Conservation (phyloP, 768 basidiomycete species). For the Tylopilus cervinicoccineus region DNA sequence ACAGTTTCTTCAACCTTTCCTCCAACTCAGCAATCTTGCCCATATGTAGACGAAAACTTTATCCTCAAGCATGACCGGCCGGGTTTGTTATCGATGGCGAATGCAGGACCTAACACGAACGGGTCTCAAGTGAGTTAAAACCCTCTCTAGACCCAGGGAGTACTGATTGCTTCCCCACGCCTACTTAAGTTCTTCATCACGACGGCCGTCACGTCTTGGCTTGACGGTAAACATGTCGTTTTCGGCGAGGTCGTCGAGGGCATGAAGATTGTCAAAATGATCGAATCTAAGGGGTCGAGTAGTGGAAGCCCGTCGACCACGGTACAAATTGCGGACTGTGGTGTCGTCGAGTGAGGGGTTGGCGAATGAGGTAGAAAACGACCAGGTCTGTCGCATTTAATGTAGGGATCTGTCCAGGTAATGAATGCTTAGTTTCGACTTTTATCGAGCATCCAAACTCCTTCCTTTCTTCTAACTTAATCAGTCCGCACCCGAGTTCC, state of each 20-base stretch:
- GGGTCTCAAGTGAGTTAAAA: conserved; percentile 59
- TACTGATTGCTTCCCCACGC: background rate
- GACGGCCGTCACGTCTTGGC: conserved; percentile 65
- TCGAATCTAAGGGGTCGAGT: conserved; percentile 34
- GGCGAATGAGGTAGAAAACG: background rate
- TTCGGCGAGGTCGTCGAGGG: conserved; percentile 47
- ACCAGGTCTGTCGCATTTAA: background rate
- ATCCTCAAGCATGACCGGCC: conserved; percentile 55
- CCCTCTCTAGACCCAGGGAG: background rate
- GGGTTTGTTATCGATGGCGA: conserved; percentile 81
- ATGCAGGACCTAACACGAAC: conserved; percentile 77
- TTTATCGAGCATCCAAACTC: no score
- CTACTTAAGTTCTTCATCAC: conserved; percentile 70
- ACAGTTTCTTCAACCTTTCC: background rate
- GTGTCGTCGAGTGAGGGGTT: conserved; percentile 37
- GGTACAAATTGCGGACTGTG: conserved; percentile 54
- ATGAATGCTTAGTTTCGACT: conserved; percentile 2
- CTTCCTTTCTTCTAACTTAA: no score
- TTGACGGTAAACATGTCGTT: conserved; percentile 42
- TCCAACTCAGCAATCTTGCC: background rate
- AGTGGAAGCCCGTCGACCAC: conserved; percentile 28
- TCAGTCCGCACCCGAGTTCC: no score
- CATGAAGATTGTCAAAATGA: conserved; percentile 37
- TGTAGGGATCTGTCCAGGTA: conserved; percentile 2
- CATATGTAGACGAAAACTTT: conserved; percentile 64